Percentiles rank a stretch among this genome's conserved stretches.
Conservation (phyloP, 306 rosid genomes). For the Glycine latifolia region DNA sequence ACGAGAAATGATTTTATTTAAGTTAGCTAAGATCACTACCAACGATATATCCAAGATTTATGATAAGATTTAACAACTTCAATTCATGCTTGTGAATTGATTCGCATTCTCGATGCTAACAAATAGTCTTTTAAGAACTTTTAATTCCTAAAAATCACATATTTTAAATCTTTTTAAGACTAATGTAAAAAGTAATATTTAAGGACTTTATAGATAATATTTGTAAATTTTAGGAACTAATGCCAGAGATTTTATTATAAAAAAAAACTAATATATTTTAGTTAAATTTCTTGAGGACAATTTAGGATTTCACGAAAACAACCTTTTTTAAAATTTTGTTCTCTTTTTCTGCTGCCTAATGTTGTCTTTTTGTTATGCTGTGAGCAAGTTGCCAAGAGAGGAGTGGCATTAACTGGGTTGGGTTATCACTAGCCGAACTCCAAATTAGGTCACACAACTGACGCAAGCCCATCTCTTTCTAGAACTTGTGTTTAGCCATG, state of each 20-base stretch:
- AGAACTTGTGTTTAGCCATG: slow-evolving; percentile 21
- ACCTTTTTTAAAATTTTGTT: neutral
- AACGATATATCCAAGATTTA: too few species aligned
- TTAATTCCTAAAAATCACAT: too few species aligned
- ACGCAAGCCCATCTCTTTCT: slow-evolving; percentile 19
- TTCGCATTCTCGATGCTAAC: too few species aligned
- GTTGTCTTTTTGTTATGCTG: neutral
- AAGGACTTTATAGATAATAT: too few species aligned
- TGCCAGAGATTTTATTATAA: neutral
- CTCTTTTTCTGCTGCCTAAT: neutral
- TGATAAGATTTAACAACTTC: too few species aligned
- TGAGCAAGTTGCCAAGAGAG: slow-evolving; percentile 39
- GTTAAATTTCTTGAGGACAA: neutral
- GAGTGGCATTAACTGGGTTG: slow-evolving; percentile 37
- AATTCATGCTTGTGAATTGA: too few species aligned
- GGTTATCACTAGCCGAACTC: slow-evolving; percentile 31
- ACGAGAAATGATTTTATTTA: too few species aligned
- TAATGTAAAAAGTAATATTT: too few species aligned
- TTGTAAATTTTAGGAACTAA: too few species aligned
- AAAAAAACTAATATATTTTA: neutral
- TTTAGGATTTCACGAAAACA: neutral
- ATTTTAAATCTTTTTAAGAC: too few species aligned
- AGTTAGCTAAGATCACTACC: too few species aligned
- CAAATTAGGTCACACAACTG: slow-evolving; percentile 29
- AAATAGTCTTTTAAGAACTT: too few species aligned